Evolutionary conservation across 1,284 basidiomycete species (phyloP), one percentile per base, ranked within the genome.

Genomic region (Crocinoboletus sp.): DNA sequence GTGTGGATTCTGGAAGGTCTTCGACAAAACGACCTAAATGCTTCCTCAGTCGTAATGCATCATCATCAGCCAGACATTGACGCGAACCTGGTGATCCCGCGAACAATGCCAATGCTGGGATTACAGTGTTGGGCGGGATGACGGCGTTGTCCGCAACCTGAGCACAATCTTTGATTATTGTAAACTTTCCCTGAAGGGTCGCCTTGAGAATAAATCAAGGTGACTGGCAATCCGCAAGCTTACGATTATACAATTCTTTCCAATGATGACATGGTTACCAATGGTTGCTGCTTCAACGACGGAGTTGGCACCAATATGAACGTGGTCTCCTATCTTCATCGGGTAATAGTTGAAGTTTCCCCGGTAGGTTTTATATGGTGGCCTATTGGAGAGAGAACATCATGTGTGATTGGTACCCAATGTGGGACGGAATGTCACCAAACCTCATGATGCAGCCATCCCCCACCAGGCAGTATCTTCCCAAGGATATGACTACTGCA

Each of bases 331-430:
- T 22, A 99, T 83, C 64, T 95, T 94, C 82, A 97, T 91, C 2
- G 96, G 95, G 60, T 98, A 97, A 68, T 96, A 98, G 56, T 96
- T 97, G 76, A 96, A 97, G 47, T 84, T 82, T 40, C 89, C 89
- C 45, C 89, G 80, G 61, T 91, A 93, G 0, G 89, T 92, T 68
- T 93, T 93, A 66, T 91, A 91, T 4, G 89, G 88, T 13, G 88
- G 87, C 51, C 87, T 89, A 32, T 16, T 11, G 13, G 22, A 27
- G 27, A 15, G 19, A n/a, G 31, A 30, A 33, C 10, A 6, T 30
- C 10, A 25, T 9, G 7, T 20, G 24, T 16, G 29, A 12, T 30
- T 19, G 0, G 25, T 7, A 22, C 29, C 17, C 12, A 24, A 33
- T n/a, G n/a, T 6, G 13, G 20, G 38, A 39, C 5, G 9, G 23